phyloP scores from a whole-genome alignment of 139 green algal species.

The Chlamydomonas sphaeroides region DNA sequence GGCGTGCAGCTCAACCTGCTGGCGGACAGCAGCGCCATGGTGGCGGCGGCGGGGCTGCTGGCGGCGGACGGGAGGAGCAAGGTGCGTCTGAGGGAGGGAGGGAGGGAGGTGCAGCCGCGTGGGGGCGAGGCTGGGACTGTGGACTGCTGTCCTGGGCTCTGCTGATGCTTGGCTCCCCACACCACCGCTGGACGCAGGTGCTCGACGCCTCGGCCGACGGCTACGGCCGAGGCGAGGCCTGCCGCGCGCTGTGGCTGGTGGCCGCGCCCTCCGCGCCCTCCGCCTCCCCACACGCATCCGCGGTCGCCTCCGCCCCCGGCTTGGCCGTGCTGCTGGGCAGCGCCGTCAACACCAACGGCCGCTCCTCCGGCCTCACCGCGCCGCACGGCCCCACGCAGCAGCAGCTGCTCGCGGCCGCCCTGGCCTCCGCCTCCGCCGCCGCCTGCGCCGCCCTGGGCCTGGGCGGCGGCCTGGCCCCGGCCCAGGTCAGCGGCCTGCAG shows the following conservation, averaged over 20 bases:
- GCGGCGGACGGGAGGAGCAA: slow-evolving; percentile 75
- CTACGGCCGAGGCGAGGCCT: slow-evolving; percentile 75
- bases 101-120: no score
- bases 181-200: slow-evolving; percentile 14
- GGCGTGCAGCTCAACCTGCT: slow-evolving; percentile 64
- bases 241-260: slow-evolving; percentile 54
- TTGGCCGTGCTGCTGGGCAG: slow-evolving; percentile 64
- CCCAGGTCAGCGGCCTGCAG: slow-evolving; percentile 50
- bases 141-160: no score
- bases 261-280: background rate
- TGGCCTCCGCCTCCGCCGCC: slow-evolving; percentile 15
- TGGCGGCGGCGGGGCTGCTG: slow-evolving; percentile 67
- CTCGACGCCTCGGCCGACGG: slow-evolving; percentile 77
- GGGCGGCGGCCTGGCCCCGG: slow-evolving; percentile 43
- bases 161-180: no score
- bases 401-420: slow-evolving; percentile 57
- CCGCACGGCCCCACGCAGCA: slow-evolving; percentile 89
- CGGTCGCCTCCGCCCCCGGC: background rate
- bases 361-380: slow-evolving; percentile 85
- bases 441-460: no score
- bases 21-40: slow-evolving; percentile 65
- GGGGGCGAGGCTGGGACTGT: no score
- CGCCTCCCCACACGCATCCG: background rate
- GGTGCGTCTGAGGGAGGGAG: slow-evolving; percentile 1
- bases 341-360: slow-evolving; percentile 90